phyloP scores from a whole-genome alignment of 345 rosid species.

The Brassica incana region DNA sequence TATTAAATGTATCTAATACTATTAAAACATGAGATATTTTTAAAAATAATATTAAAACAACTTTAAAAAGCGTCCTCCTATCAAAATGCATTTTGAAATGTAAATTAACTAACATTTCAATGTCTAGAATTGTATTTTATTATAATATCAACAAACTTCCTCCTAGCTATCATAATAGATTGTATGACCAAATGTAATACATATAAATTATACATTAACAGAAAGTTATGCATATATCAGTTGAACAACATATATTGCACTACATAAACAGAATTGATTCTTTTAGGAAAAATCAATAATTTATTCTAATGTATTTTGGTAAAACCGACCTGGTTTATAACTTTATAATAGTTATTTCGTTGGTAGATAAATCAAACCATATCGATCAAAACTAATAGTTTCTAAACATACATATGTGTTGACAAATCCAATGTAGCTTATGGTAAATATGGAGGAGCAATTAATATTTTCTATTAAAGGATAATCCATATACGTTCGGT shows the following conservation, averaged over 20 bases:
- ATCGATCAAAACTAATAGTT: background rate
- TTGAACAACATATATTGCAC: background rate
- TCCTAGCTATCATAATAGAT: background rate
- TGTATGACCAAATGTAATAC: background rate
- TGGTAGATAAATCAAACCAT: slow-evolving; percentile 1
- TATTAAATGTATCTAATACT: too few species aligned
- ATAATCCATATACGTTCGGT: too few species aligned
- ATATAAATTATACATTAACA: background rate
- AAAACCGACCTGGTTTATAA: background rate
- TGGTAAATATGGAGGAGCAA: too few species aligned
- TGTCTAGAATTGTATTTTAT: too few species aligned
- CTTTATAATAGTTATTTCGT: background rate
- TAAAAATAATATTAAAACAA: too few species aligned
- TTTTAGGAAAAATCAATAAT: background rate
- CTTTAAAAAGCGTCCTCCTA: too few species aligned
- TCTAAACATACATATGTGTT: too few species aligned
- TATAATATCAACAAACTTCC: background rate
- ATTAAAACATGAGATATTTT: too few species aligned
- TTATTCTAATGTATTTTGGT: background rate
- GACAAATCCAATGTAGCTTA: too few species aligned
- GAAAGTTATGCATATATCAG: background rate
- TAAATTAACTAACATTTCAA: too few species aligned
- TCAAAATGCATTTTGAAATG: too few species aligned
- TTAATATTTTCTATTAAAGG: too few species aligned
- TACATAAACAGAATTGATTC: background rate